Conservation (phyloP, 176 grass and related monocot genomes). For the Aegilops bicornis region DNA sequence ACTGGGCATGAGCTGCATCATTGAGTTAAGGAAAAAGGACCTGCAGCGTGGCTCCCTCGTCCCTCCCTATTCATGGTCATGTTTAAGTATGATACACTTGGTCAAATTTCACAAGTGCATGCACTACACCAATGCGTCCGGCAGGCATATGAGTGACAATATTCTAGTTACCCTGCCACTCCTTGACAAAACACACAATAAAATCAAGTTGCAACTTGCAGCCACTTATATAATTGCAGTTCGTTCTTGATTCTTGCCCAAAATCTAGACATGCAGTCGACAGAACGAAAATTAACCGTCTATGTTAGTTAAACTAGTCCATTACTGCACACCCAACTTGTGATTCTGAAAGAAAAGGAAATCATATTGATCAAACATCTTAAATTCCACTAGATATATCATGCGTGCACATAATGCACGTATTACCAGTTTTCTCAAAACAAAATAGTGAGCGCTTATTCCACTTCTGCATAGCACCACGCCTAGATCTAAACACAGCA, state of each 20-base stretch:
- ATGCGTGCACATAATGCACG: background rate
- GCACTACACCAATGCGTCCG: slow-evolving; percentile 6
- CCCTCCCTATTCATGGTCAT: slow-evolving; percentile 30
- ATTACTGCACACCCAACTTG: background rate
- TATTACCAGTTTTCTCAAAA: background rate
- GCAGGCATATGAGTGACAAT: background rate
- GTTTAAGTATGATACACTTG: slow-evolving; percentile 40
- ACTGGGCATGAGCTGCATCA: slow-evolving; percentile 56
- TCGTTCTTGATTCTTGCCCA: slow-evolving; percentile 19
- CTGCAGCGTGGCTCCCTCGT: slow-evolving; percentile 34
- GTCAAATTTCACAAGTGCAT: slow-evolving; percentile 40
- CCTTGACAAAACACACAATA: background rate
- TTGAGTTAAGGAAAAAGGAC: slow-evolving; percentile 49
- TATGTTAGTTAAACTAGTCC: background rate
- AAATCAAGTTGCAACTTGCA: slow-evolving; percentile 18
- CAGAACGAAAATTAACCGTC: background rate
- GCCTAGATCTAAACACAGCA: slow-evolving; percentile 26
- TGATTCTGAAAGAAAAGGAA: background rate
- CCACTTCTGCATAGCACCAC: slow-evolving; percentile 9
- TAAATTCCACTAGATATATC: background rate
- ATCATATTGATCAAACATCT: background rate
- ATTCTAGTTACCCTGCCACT: background rate
- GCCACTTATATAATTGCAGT: background rate
- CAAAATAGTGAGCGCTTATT: background rate
- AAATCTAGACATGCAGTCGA: slow-evolving; percentile 4